Evolutionary conservation across 2,329 filamentous ascomycete species (phyloP), one percentile per base, ranked within the genome.

Genomic region (Periglandula ipomoeae): DNA sequence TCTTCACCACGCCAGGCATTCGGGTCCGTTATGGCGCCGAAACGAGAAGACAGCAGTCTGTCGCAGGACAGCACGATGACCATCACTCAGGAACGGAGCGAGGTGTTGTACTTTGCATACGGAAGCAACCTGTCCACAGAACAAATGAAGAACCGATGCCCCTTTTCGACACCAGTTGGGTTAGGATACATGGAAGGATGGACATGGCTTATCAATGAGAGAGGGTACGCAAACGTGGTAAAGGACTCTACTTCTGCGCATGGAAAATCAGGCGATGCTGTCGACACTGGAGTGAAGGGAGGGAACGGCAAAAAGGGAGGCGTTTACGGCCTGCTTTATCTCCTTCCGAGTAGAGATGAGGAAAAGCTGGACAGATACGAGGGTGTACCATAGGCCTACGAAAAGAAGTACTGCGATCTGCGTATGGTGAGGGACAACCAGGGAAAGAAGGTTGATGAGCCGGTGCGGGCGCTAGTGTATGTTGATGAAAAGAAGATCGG

Each of bases 171-270:
- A 11, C 77, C 78, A 47, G 60, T 79, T 6, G 80, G 79, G 39
- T 66, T 85, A 45, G 84, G 73, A 3, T 65, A 74, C 19, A 70
- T 88, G 3, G 59, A 62, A 1, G 67, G 69, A 37, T 84, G 80
- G 70, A 67, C 63, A 40, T 88, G 82, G 81, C 70, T 84, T 47
- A 86, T 88, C 67, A 84, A 81, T 59, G 63, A 69, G 41, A 73
- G 82, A 2, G 82, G 82, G 13, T 86, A 82, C 60, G 84, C 84
- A 35, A 88, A 87, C 59, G 68, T 87, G n/a, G 73, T 81, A 37
- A 46, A 23, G 32, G n/a, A n/a, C n/a, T n/a, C n/a, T n/a, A n/a
- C n/a, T n/a, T n/a, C n/a, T n/a, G n/a, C n/a, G n/a, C n/a, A 26
- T 10, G 39, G 3, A 8, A 44, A 46, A 10, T n/a, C n/a, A n/a